phyloP scores from a whole-genome alignment of 805 yeast species.

The Nakazawaea populi region DNA sequence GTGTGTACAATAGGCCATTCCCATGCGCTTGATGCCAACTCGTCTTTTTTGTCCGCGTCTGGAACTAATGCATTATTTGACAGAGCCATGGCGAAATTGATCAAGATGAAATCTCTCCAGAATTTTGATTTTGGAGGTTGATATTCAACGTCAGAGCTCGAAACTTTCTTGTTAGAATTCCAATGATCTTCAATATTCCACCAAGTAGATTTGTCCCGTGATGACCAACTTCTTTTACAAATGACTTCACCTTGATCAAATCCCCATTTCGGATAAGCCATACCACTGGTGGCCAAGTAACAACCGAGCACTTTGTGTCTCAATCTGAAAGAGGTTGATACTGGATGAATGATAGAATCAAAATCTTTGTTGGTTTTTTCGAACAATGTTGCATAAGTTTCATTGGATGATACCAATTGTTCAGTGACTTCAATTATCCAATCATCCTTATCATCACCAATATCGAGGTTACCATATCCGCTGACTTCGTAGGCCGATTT shows the following conservation, averaged over 20 bases:
- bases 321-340: conserved; percentile 78
- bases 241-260: conserved; percentile 91
- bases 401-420: conserved; percentile 32
- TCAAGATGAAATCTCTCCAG: conserved; percentile 60
- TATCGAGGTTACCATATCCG: conserved; percentile 59
- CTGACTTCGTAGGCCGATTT: conserved; percentile 57
- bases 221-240: conserved; percentile 48
- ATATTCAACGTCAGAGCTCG: conserved; percentile 23
- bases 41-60: conserved; percentile 65
- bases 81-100: conserved; percentile 79
- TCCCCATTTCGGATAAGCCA: conserved; percentile 90
- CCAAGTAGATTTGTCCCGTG: conserved; percentile 61
- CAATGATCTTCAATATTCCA: conserved; percentile 77
- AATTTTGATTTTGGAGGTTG: conserved; percentile 47
- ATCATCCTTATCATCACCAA: conserved; percentile 71
- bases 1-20: conserved; percentile 70
- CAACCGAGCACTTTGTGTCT: conserved; percentile 66
- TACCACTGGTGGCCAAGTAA: conserved; percentile 81
- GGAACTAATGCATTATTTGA: conserved; percentile 79
- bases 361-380: conserved; percentile 43
- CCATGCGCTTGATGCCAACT: conserved; percentile 73
- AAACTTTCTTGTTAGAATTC: conserved; percentile 38
- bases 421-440: conserved; percentile 71
- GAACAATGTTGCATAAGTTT: conserved; percentile 16
- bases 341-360: conserved; percentile 57